Conservation (phyloP, 2,329 filamentous ascomycete genomes). For the Fusarium floridanum region DNA sequence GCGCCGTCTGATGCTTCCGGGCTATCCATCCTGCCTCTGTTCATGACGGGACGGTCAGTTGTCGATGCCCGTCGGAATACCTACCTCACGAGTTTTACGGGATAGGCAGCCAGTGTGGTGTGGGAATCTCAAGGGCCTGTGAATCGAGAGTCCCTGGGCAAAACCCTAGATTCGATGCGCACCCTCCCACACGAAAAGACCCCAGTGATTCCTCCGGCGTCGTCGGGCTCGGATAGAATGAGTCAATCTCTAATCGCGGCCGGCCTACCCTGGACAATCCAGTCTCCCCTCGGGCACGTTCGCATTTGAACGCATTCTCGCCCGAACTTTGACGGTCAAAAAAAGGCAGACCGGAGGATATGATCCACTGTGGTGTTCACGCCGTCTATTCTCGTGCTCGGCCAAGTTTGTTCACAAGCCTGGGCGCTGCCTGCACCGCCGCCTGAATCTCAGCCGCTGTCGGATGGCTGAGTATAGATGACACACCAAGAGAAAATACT, state of each 20-base stretch:
- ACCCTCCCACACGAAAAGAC: not conserved
- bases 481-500: conserved; percentile 5
- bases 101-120: not conserved
- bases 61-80: not conserved
- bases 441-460: conserved; percentile 8
- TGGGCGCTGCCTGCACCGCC: conserved; percentile 26
- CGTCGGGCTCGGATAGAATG: not conserved
- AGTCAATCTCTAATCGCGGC: not conserved
- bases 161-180: not conserved
- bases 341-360: not conserved
- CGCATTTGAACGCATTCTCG: not conserved
- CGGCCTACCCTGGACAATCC: conserved; percentile 1
- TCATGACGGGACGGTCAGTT: not conserved
- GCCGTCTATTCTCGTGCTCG: conserved; percentile 12
- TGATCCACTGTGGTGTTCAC: conserved; percentile 4
- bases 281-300: not conserved
- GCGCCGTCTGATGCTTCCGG: not conserved
- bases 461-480: conserved; percentile 31
- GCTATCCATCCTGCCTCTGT: not conserved
- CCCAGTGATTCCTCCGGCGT: not conserved
- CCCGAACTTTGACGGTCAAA: not conserved
- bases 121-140: not conserved
- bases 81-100: not conserved
- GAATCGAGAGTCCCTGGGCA: not conserved
- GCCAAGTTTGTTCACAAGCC: conserved; percentile 7